Percentiles rank a stretch among this genome's conserved stretches.
These are phyloP conservation scores for Zelopaecilomyces penicillatus DNA, from an alignment of 2,329 filamentous ascomycete species.

Conservation along the genomic window DNA sequence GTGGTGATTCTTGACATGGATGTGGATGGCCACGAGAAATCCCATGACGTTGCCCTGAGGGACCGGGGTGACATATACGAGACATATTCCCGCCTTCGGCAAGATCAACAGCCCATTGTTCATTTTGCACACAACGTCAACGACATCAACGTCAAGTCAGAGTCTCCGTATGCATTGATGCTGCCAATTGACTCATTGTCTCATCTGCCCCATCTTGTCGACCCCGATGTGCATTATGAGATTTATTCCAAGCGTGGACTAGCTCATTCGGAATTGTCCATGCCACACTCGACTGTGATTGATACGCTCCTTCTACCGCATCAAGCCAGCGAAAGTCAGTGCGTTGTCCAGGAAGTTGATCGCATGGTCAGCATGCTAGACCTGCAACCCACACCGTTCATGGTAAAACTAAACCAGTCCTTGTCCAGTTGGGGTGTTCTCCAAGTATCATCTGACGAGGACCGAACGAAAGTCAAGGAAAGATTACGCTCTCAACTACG, in stretches of 20 bases:
- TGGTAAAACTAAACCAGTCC: slow-evolving; percentile 4
- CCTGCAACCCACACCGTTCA: background rate
- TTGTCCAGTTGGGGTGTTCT: background rate
- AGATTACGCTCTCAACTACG: background rate
- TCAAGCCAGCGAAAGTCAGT: background rate
- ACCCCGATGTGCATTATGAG: slow-evolving; percentile 4
- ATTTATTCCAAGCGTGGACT: slow-evolving; percentile 4
- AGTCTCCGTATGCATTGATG: background rate
- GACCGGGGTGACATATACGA: background rate
- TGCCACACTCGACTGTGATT: background rate
- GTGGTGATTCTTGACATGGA: slow-evolving; percentile 1
- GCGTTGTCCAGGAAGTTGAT: background rate
- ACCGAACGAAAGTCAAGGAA: background rate
- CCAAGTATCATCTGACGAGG: background rate
- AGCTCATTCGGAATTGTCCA: background rate
- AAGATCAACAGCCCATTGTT: slow-evolving; percentile 1
- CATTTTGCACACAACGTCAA: background rate
- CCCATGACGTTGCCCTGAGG: background rate
- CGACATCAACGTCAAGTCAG: background rate
- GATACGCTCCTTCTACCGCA: background rate
- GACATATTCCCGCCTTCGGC: background rate
- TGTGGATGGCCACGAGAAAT: background rate
- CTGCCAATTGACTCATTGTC: background rate
- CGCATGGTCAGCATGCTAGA: background rate
- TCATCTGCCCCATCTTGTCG: slow-evolving; percentile 3